These are phyloP conservation scores for Cystobasidium tubakii DNA, from an alignment of 768 basidiomycete species.

Conservation along the genomic window DNA sequence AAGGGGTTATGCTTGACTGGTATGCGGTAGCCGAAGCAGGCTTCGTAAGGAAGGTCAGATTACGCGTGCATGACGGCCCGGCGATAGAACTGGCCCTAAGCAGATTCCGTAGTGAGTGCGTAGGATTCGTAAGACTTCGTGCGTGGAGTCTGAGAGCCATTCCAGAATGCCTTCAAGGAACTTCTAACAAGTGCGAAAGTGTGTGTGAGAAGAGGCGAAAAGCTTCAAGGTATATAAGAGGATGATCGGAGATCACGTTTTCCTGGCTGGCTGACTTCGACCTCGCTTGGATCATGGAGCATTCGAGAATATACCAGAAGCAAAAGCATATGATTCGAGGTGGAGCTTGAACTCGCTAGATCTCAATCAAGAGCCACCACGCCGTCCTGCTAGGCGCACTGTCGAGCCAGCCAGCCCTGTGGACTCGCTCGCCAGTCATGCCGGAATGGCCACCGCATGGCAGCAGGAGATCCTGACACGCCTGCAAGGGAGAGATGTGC, in stretches of 20 bases:
- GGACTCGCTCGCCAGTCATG: background rate
- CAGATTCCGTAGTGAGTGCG: background rate
- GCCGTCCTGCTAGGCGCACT: too few relatives aligned
- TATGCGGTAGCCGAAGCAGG: background rate
- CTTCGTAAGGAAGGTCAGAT: background rate
- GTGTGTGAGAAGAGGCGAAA: too few relatives aligned
- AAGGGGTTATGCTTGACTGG: background rate
- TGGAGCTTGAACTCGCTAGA: background rate
- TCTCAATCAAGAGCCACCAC: background rate
- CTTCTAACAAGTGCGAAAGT: too few relatives aligned
- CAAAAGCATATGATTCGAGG: background rate
- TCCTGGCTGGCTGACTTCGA: background rate
- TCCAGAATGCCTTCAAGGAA: background rate
- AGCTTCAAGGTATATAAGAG: too few relatives aligned
- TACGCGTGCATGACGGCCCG: background rate
- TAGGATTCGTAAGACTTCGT: background rate
- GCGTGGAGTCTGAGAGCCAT: background rate
- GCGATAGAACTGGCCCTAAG: background rate
- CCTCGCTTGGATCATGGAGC: background rate
- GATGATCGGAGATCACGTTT: too few relatives aligned
- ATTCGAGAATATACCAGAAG: background rate
- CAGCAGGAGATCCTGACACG: slow-evolving; percentile 41
- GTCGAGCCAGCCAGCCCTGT: too few relatives aligned
- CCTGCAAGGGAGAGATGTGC: slow-evolving; percentile 73
- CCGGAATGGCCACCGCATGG: slow-evolving; percentile 40